phyloP scores from a whole-genome alignment of 352 stramenopile genomes.

The Globisporangium viniferum region DNA sequence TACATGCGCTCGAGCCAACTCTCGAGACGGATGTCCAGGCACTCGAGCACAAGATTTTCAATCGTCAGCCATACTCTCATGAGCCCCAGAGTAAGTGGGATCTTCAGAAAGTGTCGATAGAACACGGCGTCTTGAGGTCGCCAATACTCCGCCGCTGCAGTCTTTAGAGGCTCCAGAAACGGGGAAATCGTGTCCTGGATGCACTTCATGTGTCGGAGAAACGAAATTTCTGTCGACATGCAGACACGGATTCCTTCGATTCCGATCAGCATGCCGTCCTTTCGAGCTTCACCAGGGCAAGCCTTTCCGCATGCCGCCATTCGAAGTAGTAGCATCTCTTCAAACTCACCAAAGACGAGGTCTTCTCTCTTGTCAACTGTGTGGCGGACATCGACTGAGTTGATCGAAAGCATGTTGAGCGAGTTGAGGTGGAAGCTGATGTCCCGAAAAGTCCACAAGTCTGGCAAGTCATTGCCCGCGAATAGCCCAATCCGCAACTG shows the following conservation, averaged over 20 bases:
- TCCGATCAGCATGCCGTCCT: conserved; percentile 63
- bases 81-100: conserved; percentile 28
- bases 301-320: conserved; percentile 28
- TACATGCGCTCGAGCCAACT: conserved; percentile 69
- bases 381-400: conserved; percentile 41
- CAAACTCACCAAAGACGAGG: conserved; percentile 75
- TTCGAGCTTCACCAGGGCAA: conserved; percentile 5
- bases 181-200: conserved; percentile 34
- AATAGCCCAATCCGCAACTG: conserved; percentile 49
- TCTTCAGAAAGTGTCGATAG: conserved; percentile 57
- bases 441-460: conserved; percentile 61
- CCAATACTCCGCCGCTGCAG: conserved; percentile 36
- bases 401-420: conserved; percentile 37
- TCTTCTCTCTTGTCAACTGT: conserved; percentile 44
- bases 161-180: conserved; percentile 23
- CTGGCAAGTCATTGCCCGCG: conserved; percentile 61
- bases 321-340: conserved; percentile 47
- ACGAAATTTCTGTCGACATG: conserved; percentile 32
- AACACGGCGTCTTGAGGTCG: conserved; percentile 61
- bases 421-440: conserved; percentile 40
- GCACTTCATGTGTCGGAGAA: conserved; percentile 24
- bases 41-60: conserved; percentile 39
- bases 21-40: conserved; percentile 49
- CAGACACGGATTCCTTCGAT: conserved; percentile 39
- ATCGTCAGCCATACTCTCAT: conserved; percentile 53